Conservation (phyloP, 1,284 basidiomycete genomes). For the Serendipita sp. region DNA sequence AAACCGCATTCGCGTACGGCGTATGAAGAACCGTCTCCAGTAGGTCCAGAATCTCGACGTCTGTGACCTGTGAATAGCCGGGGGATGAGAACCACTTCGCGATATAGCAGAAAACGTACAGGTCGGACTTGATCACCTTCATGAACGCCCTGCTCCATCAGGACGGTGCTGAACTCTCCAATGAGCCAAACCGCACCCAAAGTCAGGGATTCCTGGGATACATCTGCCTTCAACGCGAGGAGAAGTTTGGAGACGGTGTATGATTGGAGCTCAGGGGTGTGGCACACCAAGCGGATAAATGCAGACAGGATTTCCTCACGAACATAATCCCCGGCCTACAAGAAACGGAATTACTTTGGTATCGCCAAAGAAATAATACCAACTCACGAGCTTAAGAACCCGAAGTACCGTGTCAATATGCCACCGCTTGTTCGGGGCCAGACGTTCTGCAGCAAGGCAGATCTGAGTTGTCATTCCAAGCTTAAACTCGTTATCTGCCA, state of each 20-base stretch:
- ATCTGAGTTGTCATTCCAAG: slow-evolving; percentile 96
- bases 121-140: slow-evolving; percentile 72
- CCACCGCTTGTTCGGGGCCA: slow-evolving; percentile 97
- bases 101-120: slow-evolving; percentile 27
- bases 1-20: slow-evolving; percentile 84
- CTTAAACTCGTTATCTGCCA: slow-evolving; percentile 99
- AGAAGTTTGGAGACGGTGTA: slow-evolving; percentile 93
- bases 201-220: slow-evolving; percentile 93
- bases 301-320: slow-evolving; percentile 91
- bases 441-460: slow-evolving; percentile 87
- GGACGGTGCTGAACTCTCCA: slow-evolving; percentile 89
- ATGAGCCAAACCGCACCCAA: slow-evolving; percentile 91
- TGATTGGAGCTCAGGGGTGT: slow-evolving; percentile 92
- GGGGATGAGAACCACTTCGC: not conserved
- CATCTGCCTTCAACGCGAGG: slow-evolving; percentile 74
- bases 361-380: not conserved
- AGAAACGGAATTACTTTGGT: not conserved
- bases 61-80: slow-evolving; percentile 40
- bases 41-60: slow-evolving; percentile 76
- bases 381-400: slow-evolving; percentile 74
- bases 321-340: slow-evolving; percentile 93
- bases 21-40: slow-evolving; percentile 81
- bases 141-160: slow-evolving; percentile 79
- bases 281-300: slow-evolving; percentile 90
- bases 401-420: slow-evolving; percentile 96